Conservation (phyloP, 2,329 filamentous ascomycete species). For the Hymenoscyphus linearis region DNA sequence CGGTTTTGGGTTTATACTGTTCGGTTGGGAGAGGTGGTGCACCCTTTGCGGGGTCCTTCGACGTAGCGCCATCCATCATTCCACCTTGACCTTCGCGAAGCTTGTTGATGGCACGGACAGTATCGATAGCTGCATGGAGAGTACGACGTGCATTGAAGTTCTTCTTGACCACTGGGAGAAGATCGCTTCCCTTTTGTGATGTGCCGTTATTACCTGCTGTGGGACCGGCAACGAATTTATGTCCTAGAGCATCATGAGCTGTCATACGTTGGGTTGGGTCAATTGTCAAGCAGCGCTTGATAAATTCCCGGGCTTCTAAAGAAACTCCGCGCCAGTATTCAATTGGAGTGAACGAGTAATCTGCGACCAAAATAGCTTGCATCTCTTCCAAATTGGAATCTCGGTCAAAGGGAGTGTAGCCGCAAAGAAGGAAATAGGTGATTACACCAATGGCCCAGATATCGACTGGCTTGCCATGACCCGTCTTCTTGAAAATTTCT, state of each 20-base stretch:
- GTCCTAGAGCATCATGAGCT: constrained; percentile 69
- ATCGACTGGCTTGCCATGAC: constrained; percentile 96
- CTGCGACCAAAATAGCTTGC: constrained; percentile 95
- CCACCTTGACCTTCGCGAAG: constrained; percentile 55
- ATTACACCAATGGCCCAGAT: constrained; percentile 98
- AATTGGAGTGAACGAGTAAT: constrained; percentile 89
- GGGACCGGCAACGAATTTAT: constrained; percentile 57
- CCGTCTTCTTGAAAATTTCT: constrained; percentile 98
- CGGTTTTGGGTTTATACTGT: constrained; percentile 35
- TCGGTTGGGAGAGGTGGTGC: constrained; percentile 29
- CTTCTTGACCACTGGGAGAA: constrained; percentile 66
- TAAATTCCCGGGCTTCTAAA: constrained; percentile 81
- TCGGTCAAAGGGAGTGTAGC: constrained; percentile 96
- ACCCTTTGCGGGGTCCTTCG: constrained; percentile 44
- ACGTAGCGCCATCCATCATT: constrained; percentile 56
- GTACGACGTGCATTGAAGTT: constrained; percentile 68
- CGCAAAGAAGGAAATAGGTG: constrained; percentile 96
- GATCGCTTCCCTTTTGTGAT: constrained; percentile 50
- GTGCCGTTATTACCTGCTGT: constrained; percentile 38
- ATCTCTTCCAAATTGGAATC: constrained; percentile 98
- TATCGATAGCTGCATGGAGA: constrained; percentile 65
- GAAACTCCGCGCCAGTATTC: constrained; percentile 98
- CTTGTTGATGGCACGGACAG: constrained; percentile 67
- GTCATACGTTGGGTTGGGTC: constrained; percentile 86
- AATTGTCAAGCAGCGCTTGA: constrained; percentile 84